These are phyloP conservation scores for Backusella psychrophila DNA, from an alignment of 192 early-diverging fungal species.

Conservation along the genomic window DNA sequence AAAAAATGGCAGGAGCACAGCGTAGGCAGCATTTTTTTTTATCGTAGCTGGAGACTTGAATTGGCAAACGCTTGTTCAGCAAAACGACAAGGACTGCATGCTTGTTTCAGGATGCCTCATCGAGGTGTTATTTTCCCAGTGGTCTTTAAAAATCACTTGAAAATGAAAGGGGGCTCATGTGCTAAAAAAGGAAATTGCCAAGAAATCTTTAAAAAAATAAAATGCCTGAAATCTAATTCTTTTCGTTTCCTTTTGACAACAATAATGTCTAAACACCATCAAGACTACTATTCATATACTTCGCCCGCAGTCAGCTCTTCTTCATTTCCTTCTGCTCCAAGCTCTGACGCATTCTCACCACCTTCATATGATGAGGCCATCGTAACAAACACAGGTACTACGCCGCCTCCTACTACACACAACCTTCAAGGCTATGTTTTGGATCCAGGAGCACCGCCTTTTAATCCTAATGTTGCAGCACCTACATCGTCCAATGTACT, in stretches of 20 bases:
- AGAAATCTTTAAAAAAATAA: background rate
- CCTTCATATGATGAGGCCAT: slow-evolving; percentile 22
- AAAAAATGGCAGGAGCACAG: too few species aligned
- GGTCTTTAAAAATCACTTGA: too few species aligned
- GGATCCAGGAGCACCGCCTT: background rate
- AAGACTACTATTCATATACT: background rate
- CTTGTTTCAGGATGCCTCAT: too few species aligned
- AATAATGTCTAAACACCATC: background rate
- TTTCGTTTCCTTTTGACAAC: background rate
- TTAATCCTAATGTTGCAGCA: background rate
- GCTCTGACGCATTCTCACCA: background rate
- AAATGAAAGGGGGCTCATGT: background rate
- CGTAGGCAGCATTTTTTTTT: too few species aligned
- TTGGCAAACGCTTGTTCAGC: too few species aligned
- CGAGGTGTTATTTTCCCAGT: too few species aligned
- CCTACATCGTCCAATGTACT: background rate
- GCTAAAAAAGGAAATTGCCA: background rate
- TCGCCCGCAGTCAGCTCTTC: background rate
- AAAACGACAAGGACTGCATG: too few species aligned
- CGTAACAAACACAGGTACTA: background rate
- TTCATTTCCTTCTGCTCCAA: slow-evolving; percentile 9
- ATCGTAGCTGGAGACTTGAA: too few species aligned
- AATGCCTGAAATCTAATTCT: background rate
- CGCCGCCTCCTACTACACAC: background rate
- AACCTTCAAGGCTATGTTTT: slow-evolving; percentile 6